These are phyloP conservation scores for Cytidiella melzeri DNA, from an alignment of 768 basidiomycete genomes.

Conservation along the genomic window DNA sequence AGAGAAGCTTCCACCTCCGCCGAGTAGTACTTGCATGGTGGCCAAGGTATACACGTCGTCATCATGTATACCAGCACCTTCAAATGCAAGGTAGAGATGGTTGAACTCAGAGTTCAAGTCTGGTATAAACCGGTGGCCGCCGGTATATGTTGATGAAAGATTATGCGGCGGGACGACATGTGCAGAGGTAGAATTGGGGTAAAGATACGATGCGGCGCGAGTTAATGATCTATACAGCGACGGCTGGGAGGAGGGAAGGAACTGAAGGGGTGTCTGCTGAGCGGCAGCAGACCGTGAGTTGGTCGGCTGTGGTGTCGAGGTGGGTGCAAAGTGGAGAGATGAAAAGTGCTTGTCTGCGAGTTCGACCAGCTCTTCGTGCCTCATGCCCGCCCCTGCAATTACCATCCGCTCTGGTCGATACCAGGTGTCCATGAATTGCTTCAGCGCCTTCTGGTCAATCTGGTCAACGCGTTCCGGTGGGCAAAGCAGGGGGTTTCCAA, in stretches of 20 bases:
- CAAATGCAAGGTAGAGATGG: conserved; percentile 90
- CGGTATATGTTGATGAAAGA: conserved; percentile 62
- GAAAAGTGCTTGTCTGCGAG: conserved; percentile 83
- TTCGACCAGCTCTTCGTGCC: conserved; percentile 83
- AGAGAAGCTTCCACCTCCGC: conserved; percentile 95
- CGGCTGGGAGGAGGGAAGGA: conserved; percentile 44
- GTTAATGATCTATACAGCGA: conserved; percentile 62
- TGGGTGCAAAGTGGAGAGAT: conserved; percentile 36
- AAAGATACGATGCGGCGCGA: conserved; percentile 72
- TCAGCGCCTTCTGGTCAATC: conserved; percentile 58
- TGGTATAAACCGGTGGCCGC: conserved; percentile 70
- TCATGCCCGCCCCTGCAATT: conserved; percentile 89
- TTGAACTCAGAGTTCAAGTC: conserved; percentile 69
- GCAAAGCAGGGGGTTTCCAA: conserved; percentile 90
- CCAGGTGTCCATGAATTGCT: conserved; percentile 69
- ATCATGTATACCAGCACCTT: conserved; percentile 86
- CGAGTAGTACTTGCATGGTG: conserved; percentile 90
- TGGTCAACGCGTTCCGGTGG: conserved; percentile 73
- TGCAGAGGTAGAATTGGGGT: conserved; percentile 35
- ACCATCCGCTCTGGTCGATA: conserved; percentile 94
- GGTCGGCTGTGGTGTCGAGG: conserved; percentile 20
- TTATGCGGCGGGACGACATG: conserved; percentile 17
- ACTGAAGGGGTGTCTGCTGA: conserved; percentile 44
- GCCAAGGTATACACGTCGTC: conserved; percentile 91
- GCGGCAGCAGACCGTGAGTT: conserved; percentile 19